These are phyloP conservation scores for Striga hermonthica DNA, from an alignment of 305 asterid species.

Conservation along the genomic window DNA sequence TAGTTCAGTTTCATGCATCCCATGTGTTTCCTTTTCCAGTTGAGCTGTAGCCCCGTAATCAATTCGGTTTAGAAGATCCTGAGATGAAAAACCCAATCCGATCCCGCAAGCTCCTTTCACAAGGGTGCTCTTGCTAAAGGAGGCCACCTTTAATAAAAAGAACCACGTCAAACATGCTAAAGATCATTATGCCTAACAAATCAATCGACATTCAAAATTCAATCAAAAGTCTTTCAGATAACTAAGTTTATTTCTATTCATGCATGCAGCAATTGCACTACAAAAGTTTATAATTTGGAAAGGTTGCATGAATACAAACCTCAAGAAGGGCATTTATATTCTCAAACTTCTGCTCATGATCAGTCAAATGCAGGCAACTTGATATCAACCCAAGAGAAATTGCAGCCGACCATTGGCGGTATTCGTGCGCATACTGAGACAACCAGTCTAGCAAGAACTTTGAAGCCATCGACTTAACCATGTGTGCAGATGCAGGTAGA, in stretches of 20 bases:
- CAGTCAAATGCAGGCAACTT: slow-evolving; percentile 89
- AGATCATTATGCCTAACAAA: too few relatives aligned
- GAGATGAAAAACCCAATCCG: slow-evolving; percentile 89
- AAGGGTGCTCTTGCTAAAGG: slow-evolving; percentile 75
- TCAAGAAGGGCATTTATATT: slow-evolving; percentile 73
- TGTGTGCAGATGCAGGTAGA: slow-evolving; percentile 73
- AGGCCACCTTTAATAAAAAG: slow-evolving; percentile 59
- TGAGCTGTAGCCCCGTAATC: slow-evolving; percentile 45
- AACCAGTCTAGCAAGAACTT: slow-evolving; percentile 77
- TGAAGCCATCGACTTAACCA: slow-evolving; percentile 65
- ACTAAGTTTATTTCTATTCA: neutral
- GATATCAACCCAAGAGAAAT: slow-evolving; percentile 92
- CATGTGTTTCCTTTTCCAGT: slow-evolving; percentile 44
- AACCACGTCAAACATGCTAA: neutral
- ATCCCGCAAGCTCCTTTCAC: slow-evolving; percentile 96
- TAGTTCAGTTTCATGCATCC: slow-evolving; percentile 55
- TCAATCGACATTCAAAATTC: too few relatives aligned
- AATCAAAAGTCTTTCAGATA: too few relatives aligned
- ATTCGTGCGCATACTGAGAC: slow-evolving; percentile 81
- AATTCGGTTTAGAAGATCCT: slow-evolving; percentile 68
- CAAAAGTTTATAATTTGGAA: slow-evolving; percentile 16
- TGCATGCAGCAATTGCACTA: slow-evolving; percentile 15
- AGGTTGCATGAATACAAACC: slow-evolving; percentile 46
- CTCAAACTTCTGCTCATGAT: slow-evolving; percentile 70
- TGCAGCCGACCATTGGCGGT: slow-evolving; percentile 96